Conservation (phyloP, 1,139 yeast species). For the Williopsis jadinii region DNA sequence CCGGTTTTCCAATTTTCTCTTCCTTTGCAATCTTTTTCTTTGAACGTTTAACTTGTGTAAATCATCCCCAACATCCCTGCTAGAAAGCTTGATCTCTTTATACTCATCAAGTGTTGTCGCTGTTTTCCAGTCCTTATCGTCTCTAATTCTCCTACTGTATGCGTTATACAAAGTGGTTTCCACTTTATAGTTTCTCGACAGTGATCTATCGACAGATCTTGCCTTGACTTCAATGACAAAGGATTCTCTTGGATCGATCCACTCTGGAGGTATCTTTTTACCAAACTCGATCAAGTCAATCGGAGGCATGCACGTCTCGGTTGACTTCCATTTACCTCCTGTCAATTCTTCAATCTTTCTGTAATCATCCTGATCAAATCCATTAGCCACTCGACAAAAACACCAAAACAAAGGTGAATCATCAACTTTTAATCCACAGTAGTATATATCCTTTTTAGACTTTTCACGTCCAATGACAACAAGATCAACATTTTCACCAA, state of each 20-base stretch:
- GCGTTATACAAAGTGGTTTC: constrained; percentile 73
- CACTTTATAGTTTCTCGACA: constrained; percentile 46
- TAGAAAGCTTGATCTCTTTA: constrained; percentile 27
- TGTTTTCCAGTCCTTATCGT: constrained; percentile 57
- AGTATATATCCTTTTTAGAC: constrained; percentile 66
- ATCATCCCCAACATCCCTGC: constrained; percentile 8
- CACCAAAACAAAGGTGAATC: constrained; percentile 39
- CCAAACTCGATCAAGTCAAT: constrained; percentile 49
- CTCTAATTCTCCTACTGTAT: constrained; percentile 59
- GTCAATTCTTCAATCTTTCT: constrained; percentile 52
- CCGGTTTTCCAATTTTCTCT: constrained; percentile 13
- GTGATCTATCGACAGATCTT: constrained; percentile 52
- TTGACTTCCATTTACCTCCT: constrained; percentile 52
- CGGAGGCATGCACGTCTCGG: constrained; percentile 30
- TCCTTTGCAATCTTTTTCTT: constrained; percentile 7
- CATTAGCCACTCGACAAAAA: constrained; percentile 81
- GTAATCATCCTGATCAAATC: constrained; percentile 61
- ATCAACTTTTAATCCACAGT: constrained; percentile 58
- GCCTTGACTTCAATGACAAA: constrained; percentile 84
- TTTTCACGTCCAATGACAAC: constrained; percentile 72
- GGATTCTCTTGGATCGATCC: constrained; percentile 78
- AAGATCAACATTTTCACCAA: constrained; percentile 82
- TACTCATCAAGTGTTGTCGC: constrained; percentile 56
- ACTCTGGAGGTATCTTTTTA: constrained; percentile 52
- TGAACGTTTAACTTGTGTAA: constrained; percentile 16